phyloP scores from a whole-genome alignment of 352 stramenopile species.

The Ophiocytium majus region DNA sequence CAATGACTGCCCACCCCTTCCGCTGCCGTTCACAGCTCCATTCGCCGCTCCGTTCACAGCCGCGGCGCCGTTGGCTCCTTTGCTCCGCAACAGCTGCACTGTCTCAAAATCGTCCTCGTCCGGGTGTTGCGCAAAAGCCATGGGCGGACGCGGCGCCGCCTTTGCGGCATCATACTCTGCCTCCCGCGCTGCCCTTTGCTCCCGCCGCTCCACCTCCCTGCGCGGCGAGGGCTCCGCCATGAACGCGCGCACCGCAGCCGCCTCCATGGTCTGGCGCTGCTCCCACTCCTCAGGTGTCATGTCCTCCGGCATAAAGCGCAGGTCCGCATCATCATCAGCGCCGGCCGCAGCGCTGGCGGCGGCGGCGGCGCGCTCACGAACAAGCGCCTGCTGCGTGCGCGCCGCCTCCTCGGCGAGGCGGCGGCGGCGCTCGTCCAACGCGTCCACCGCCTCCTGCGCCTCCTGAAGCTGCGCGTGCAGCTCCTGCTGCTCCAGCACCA shows the following conservation, averaged over 20 bases:
- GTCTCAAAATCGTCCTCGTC: no score
- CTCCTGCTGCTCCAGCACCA: background rate
- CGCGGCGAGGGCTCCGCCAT: background rate
- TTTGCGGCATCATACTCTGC: background rate
- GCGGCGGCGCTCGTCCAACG: background rate
- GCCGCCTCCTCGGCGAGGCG: background rate
- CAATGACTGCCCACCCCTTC: no score
- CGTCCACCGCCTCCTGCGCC: background rate
- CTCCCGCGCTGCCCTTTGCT: background rate
- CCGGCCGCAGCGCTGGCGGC: background rate
- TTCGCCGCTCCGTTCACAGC: no score
- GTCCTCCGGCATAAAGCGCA: background rate
- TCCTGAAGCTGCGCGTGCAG: background rate
- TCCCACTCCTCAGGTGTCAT: background rate
- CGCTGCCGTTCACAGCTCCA: no score
- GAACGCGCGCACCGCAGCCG: background rate
- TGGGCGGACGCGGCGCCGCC: no score
- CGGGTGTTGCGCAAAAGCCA: no score
- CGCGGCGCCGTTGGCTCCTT: no score
- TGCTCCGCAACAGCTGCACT: no score
- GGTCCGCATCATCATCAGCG: background rate
- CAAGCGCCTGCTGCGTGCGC: background rate
- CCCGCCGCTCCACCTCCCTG: background rate
- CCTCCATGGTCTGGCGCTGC: background rate
- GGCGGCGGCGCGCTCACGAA: no score